Base-by-base conservation (phyloP, 176 grass and related monocot species). In the Pontederia paniculata region DNA sequence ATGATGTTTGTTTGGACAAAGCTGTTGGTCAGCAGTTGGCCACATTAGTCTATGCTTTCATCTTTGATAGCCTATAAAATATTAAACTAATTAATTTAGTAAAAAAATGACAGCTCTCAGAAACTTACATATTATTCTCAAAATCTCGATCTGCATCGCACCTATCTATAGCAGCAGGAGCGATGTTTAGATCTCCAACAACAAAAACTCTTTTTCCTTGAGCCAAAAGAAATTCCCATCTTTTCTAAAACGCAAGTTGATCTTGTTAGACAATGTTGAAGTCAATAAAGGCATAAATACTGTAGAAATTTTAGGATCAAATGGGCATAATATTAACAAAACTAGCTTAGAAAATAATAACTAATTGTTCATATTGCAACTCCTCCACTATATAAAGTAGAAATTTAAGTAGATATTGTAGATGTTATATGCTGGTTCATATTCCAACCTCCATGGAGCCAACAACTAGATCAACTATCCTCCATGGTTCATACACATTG, bases 121-220 rank as follows among this genome's bases (percentile, higher is more conserved):
- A 37, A 57, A 58, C 91, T 91, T 83, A 91, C 86, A 77, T 82
- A 65, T 98, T 82, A 45, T 91, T 98, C 80, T 91, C 83, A 5
- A 98, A 98, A 66, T 70, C 80, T 79, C 77, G 74, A 58, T 74
- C 62, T 8, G 83, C 86, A 43, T 91, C 93, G 70, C 86, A 88
- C 57, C 80, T 81, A 73, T 91, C 86, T 72, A 98, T 73, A 72
- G 93, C 74, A 88, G 71, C 44, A 77, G 93, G 93, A 75, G 93
- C 86, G 75, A 91, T 98, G 75, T 98, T 98, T 21, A 98, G 74
- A 84, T 98, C 93, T 37, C 93, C 93, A 74, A 84, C 93, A 73
- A 91, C 70, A 52, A 98, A 82, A 28, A 88, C 72, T 82, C 93
- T 98, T 54, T 80, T 98, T 56, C 93, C 93, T 11, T 77, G 60